phyloP scores from a whole-genome alignment of 495 filamentous ascomycete species.

The Penicillium parvum region DNA sequence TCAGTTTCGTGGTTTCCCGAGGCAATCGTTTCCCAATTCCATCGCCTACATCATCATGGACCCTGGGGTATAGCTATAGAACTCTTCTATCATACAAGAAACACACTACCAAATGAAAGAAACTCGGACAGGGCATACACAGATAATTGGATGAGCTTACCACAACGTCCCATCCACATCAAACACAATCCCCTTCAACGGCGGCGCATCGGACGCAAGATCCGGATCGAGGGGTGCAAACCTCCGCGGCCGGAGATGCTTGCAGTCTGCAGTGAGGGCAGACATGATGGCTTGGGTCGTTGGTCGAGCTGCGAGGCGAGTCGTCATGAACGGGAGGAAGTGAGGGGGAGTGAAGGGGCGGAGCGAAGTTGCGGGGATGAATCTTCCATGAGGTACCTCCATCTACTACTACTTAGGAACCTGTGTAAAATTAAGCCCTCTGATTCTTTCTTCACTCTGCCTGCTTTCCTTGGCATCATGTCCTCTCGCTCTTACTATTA shows the following conservation, averaged over 20 bases:
- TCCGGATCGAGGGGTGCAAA: conserved; percentile 54
- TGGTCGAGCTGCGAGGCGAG: conserved; percentile 1
- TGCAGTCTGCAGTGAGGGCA: conserved; percentile 8
- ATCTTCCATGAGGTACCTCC: too few relatives aligned
- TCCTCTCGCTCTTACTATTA: too few relatives aligned
- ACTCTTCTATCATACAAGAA: too few relatives aligned
- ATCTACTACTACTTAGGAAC: too few relatives aligned
- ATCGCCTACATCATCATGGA: neutral
- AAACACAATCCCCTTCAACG: conserved; percentile 79
- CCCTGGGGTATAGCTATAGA: too few relatives aligned
- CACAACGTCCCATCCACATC: conserved; percentile 94
- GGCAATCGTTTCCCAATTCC: conserved; percentile 3
- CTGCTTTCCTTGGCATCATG: too few relatives aligned
- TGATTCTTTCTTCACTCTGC: too few relatives aligned
- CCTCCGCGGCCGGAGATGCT: conserved; percentile 35
- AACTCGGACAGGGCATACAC: too few relatives aligned
- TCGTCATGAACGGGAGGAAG: conserved; percentile 9
- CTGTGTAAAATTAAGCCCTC: too few relatives aligned
- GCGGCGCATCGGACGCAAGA: conserved; percentile 40
- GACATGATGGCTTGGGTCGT: conserved; percentile 28
- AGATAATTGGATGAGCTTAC: conserved; percentile 45
- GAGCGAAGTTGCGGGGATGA: neutral
- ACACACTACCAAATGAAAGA: too few relatives aligned
- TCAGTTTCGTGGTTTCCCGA: conserved; percentile 7
- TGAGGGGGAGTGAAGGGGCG: conserved; percentile 4